Conservation (phyloP, 257 asterid species). For the Gentiana macrophylla region DNA sequence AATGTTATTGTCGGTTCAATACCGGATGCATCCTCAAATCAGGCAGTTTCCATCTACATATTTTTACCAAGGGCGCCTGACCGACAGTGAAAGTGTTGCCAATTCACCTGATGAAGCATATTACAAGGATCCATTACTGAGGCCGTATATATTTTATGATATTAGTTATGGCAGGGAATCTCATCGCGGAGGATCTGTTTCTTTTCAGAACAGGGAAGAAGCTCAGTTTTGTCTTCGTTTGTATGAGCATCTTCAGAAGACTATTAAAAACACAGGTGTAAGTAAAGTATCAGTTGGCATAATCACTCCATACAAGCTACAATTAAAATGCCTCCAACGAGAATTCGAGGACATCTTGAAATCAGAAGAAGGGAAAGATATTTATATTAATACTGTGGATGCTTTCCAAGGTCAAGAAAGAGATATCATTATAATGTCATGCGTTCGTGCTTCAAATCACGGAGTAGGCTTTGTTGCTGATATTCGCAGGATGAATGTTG, state of each 20-base stretch:
- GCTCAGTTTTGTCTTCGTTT: constrained; percentile 88
- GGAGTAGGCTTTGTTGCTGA: constrained; percentile 99
- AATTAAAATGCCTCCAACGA: constrained; percentile 90
- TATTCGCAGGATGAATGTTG: constrained; percentile 97
- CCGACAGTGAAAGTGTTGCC: constrained; percentile 82
- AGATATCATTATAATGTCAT: constrained; percentile 95
- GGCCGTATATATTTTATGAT: constrained; percentile 82
- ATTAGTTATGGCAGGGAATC: constrained; percentile 89
- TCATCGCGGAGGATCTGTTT: constrained; percentile 92
- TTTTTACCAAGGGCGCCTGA: constrained; percentile 95
- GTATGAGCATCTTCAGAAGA: constrained; percentile 84
- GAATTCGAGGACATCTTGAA: constrained; percentile 81
- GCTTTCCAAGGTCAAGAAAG: constrained; percentile 99
- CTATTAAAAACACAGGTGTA: constrained; percentile 45
- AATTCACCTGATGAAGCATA: constrained; percentile 66
- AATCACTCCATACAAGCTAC: constrained; percentile 95
- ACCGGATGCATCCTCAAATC: constrained; percentile 96
- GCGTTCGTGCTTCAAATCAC: constrained; percentile 88
- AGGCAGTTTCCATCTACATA: constrained; percentile 95
- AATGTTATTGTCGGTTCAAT: constrained; percentile 91
- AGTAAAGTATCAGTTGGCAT: constrained; percentile 90
- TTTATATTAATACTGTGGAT: constrained; percentile 92
- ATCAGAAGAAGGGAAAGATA: constrained; percentile 91
- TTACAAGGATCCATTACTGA: constrained; percentile 72
- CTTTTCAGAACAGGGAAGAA: constrained; percentile 87